These are phyloP conservation scores for Didymella lethalis DNA, from an alignment of 2,329 filamentous ascomycete genomes.

Conservation along the genomic window DNA sequence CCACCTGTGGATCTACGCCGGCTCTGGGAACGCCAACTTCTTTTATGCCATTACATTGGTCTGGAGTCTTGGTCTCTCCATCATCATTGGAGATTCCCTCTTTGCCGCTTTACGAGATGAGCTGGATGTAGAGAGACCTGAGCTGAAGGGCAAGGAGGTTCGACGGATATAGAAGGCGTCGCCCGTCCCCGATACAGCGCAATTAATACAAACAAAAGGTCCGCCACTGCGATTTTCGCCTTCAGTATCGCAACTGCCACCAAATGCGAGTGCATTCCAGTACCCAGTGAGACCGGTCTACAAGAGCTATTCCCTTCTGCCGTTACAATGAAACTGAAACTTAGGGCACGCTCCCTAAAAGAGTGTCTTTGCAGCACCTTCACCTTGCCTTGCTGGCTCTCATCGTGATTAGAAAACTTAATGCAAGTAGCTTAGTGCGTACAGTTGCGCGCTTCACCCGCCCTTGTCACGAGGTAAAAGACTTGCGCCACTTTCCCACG, in stretches of 20 bases:
- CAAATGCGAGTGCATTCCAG: too few species aligned
- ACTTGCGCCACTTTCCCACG: neutral
- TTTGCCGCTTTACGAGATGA: slow-evolving; percentile 92
- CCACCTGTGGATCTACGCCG: slow-evolving; percentile 97
- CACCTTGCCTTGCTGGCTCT: slow-evolving; percentile 14
- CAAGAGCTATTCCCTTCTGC: neutral
- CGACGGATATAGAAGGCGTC: slow-evolving; percentile 71
- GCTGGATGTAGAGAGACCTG: slow-evolving; percentile 90
- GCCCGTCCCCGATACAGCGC: neutral
- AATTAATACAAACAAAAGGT: neutral
- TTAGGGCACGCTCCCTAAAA: slow-evolving; percentile 10
- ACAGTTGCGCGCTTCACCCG: neutral
- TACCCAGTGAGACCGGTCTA: neutral
- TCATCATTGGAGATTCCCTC: slow-evolving; percentile 85
- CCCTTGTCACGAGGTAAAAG: slow-evolving; percentile 3
- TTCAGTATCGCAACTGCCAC: too few species aligned
- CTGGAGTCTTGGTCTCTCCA: slow-evolving; percentile 88
- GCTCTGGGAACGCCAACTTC: slow-evolving; percentile 97
- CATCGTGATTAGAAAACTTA: slow-evolving; percentile 12
- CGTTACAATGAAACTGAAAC: neutral
- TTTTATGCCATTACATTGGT: slow-evolving; percentile 99
- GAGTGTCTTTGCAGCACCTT: slow-evolving; percentile 3
- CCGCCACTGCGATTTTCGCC: neutral
- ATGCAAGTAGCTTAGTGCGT: slow-evolving; percentile 6
- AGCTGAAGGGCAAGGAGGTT: slow-evolving; percentile 87